These are phyloP conservation scores for Zygotorulaspora mrakii DNA, from an alignment of 1,139 yeast genomes.

Conservation along the genomic window DNA sequence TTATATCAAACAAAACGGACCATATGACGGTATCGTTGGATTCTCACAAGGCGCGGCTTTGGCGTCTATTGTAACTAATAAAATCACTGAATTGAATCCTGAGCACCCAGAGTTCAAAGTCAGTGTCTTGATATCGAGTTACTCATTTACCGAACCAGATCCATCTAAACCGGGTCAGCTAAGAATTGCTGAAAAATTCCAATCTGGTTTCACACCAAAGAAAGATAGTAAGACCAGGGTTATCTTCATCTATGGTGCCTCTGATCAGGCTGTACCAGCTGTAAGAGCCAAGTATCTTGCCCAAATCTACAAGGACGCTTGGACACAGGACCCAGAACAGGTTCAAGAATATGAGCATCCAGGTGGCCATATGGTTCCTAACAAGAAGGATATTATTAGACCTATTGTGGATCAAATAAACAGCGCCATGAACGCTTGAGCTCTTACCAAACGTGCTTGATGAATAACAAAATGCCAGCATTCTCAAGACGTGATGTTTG, in stretches of 20 bases:
- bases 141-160: slow-evolving; percentile 49
- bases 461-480: too few relatives aligned
- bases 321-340: slow-evolving; percentile 33
- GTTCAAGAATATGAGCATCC: slow-evolving; percentile 62
- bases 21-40: slow-evolving; percentile 83
- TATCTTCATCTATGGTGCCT: slow-evolving; percentile 39
- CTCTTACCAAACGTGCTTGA: not conserved
- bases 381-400: slow-evolving; percentile 53
- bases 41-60: slow-evolving; percentile 94
- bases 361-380: slow-evolving; percentile 82
- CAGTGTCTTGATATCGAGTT: slow-evolving; percentile 52
- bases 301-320: slow-evolving; percentile 40
- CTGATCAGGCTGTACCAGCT: slow-evolving; percentile 57
- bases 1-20: slow-evolving; percentile 67
- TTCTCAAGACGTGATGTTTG: too few relatives aligned
- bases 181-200: slow-evolving; percentile 38
- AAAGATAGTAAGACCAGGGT: slow-evolving; percentile 33
- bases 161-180: slow-evolving; percentile 32
- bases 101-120: slow-evolving; percentile 45
- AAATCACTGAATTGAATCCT: slow-evolving; percentile 43
- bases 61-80: slow-evolving; percentile 54
- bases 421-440: slow-evolving; percentile 16
- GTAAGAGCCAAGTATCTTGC: slow-evolving; percentile 48
- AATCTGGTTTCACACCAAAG: slow-evolving; percentile 34
- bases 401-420: slow-evolving; percentile 41